These are phyloP conservation scores for Strobilomyces echinocephalus DNA, from an alignment of 768 basidiomycete species.

Conservation along the genomic window DNA sequence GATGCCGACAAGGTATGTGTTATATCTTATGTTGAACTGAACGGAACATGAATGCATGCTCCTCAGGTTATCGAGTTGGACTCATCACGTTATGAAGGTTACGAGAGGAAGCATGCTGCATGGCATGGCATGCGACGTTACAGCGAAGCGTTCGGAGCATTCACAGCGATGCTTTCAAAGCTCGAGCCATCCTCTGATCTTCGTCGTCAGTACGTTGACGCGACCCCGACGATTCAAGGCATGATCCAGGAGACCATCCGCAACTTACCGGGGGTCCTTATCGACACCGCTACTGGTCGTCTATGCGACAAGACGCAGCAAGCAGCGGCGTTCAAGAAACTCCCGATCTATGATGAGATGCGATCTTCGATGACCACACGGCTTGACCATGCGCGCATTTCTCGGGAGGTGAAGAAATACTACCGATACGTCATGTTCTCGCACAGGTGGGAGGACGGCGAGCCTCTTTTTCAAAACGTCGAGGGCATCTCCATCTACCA, in stretches of 20 bases:
- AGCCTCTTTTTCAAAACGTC: conserved; percentile 5
- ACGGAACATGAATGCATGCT: not conserved
- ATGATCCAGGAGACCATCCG: not conserved
- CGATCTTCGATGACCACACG: conserved; percentile 1
- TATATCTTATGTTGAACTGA: too few relatives aligned
- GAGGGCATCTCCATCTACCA: conserved; percentile 5
- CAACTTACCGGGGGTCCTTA: conserved; percentile 4
- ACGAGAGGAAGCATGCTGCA: conserved; percentile 1
- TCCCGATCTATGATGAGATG: conserved; percentile 3
- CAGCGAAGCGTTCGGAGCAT: not conserved
- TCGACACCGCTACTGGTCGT: conserved; percentile 4
- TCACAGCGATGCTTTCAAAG: not conserved
- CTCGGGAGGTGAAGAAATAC: not conserved
- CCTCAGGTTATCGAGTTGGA: conserved; percentile 7
- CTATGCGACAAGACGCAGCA: conserved; percentile 9
- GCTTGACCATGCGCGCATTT: conserved; percentile 3
- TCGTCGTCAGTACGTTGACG: conserved; percentile 1
- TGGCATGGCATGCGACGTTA: not conserved
- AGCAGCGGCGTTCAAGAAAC: conserved; percentile 1
- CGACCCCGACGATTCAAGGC: not conserved
- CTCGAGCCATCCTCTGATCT: conserved; percentile 1
- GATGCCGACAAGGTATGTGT: conserved; percentile 7
- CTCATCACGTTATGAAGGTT: not conserved
- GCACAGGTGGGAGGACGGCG: conserved; percentile 2
- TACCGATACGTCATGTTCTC: conserved; percentile 14